Evolutionary conservation across 139 green algal species (phyloP).

Genomic region (Ettlia oleoabundans): DNA sequence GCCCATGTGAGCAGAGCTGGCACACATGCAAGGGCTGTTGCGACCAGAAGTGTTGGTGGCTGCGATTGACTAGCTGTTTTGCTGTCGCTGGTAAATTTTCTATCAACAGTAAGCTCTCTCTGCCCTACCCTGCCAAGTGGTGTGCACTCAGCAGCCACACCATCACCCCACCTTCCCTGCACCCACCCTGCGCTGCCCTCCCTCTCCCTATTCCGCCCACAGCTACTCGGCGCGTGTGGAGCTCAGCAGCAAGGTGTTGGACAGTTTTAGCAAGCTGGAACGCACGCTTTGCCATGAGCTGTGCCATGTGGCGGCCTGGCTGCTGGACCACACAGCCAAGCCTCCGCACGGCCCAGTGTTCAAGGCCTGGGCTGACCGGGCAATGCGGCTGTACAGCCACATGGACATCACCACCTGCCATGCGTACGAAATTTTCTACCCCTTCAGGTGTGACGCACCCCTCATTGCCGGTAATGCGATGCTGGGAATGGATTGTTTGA

Average conservation of each 20-base stretch:
- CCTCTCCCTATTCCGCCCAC: no score
- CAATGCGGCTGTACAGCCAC: constrained; percentile 42
- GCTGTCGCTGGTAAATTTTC: no score
- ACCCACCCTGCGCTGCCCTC: neutral
- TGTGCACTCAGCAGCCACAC: neutral
- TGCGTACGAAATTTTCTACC: constrained; percentile 62
- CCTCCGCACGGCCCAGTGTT: constrained; percentile 70
- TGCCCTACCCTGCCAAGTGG: no score
- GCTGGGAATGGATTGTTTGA: no score
- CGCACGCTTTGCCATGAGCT: constrained; percentile 73
- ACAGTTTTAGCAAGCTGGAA: constrained; percentile 54
- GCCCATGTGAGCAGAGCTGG: constrained; percentile 26
- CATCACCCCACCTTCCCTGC: neutral
- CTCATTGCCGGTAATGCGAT: neutral
- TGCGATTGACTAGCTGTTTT: no score
- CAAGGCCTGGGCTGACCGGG: constrained; percentile 52
- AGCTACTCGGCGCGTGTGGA: constrained; percentile 61
- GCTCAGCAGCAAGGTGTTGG: constrained; percentile 69
- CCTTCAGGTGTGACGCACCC: constrained; percentile 46
- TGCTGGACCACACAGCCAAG: constrained; percentile 63
- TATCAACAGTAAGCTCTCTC: no score
- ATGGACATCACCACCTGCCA: constrained; percentile 71
- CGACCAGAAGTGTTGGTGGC: no score
- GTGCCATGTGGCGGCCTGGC: constrained; percentile 71
- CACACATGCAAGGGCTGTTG: no score